Evolutionary conservation across 164 flowering plant genomes (phyloP), one percentile per base, ranked within the genome.

Genomic region (Magnolia officinalis): DNA sequence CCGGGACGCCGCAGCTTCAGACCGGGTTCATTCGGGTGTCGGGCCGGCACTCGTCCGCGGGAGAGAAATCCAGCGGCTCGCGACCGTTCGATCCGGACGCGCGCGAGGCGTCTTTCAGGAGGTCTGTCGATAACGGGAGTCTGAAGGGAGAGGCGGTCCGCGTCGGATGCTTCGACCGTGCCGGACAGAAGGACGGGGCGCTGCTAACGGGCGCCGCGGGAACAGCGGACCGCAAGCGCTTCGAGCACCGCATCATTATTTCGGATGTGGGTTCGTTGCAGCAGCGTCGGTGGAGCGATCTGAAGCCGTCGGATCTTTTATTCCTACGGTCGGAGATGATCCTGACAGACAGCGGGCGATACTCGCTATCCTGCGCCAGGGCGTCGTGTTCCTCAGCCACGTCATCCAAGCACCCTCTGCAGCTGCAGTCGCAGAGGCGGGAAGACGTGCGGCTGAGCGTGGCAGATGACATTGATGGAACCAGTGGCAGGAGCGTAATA

Each of bases 41-140:
- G 1, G 93, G 93, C 0, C 72, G 96, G 58, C 96, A 92, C 67
- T 91, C 96, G 2, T 90, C 91, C 0, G 97, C 93, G 0, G 96
- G 96, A 0, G 94, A 91, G 76, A 79, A 79, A 26, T 80, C 88
- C 78, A 86, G 72, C 68, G 81, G 29, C 65, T 74, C 7, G 67
- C 78, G 51, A 80, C 81, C 29, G 2, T 19, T 8, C 74, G 52
- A 7, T 70, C 81, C 1, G 69, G 73, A 6, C 68, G 55, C 21
- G 7, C 73, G 67, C 9, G 75, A 74, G 9, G 50, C 82, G 80
- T 37, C 55, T 63, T 70, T 59, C 6, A 73, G 89, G 69, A 74
- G 87, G 70, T 88, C 91, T 0, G 75, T 85, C 5, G 93, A 88
- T 66, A 83, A 86, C 50, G 78, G 74, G 16, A 50, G 49, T 14